Evolutionary conservation across 495 filamentous ascomycete genomes (phyloP), one percentile per base, ranked within the genome.

Genomic region (Filosporella fistucella): DNA sequence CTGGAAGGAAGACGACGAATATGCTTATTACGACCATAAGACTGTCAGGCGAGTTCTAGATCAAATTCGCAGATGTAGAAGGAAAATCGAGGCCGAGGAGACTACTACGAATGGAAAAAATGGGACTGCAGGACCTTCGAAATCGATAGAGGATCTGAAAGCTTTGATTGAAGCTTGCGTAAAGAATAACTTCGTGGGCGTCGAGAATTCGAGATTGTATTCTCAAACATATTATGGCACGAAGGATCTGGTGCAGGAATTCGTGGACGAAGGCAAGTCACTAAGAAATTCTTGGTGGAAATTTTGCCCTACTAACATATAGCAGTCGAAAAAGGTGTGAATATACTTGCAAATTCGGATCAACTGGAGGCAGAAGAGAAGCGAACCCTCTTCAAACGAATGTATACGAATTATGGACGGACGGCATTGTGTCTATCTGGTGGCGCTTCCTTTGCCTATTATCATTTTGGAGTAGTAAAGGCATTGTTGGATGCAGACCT

Each of bases 151-250:
- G 47, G 87, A 89, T 26, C 69, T 98, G 37, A 80, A 80, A 36
- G 72, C 69, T 7, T 63, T 97, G 38, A 68, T 93, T 24, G 90
- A 96, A 68, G 85, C 85, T 13, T 96, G 91, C 57, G 85, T 97
- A 49, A 98, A 96, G 77, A 94, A 87, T 63, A 97, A 97, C 60
- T 97, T 96, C 65, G 87, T 84, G 9, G 93, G 93, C 0, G 81
- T 93, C n/a, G 93, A 98, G 67, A 96, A 95, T 53, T 82, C 93
- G 17, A 74, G 89, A 30, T 72, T 98, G 11, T 98, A 98, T 63
- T 91, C 86, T 55, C 89, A 97, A 68, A 91, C 91, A 1, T 97
- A 98, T 57, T 95, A 89, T 47, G 93, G 94, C 18, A 98, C 93
- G 1, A 98, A 98, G 62, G 78, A 89, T 32, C 64, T 95, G 36